Conservation (phyloP, 441 rosid species). For the Gossypium schwendimanii region DNA sequence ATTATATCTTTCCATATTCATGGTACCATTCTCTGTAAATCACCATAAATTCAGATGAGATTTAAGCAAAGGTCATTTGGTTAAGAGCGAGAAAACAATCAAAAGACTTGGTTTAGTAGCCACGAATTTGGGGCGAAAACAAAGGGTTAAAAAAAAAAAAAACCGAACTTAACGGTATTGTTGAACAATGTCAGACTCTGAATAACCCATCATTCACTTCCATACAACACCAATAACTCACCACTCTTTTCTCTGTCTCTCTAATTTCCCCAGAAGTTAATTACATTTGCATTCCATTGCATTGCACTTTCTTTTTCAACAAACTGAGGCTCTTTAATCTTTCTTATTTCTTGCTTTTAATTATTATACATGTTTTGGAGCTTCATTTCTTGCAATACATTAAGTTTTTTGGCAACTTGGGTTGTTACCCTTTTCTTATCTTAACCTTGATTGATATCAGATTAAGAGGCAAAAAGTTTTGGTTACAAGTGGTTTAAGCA, state of each 20-base stretch:
- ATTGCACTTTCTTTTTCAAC: constrained; percentile 6
- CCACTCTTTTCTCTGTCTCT: constrained; percentile 12
- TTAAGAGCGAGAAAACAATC: background rate
- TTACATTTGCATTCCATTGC: background rate
- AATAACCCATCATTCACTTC: constrained; percentile 19
- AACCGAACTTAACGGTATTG: constrained; percentile 50
- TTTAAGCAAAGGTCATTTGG: background rate
- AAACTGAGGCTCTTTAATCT: constrained; percentile 8
- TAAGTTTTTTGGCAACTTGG: background rate
- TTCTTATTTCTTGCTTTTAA: background rate
- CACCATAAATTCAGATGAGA: background rate
- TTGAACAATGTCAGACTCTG: constrained; percentile 42
- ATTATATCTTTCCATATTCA: too few species aligned
- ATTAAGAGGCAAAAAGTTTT: background rate
- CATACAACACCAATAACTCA: constrained; percentile 14
- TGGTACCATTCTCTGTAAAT: background rate
- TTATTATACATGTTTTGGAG: background rate
- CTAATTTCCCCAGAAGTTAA: background rate
- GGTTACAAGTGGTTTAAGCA: background rate
- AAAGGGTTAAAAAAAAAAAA: constrained; percentile 23
- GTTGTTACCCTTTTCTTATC: background rate
- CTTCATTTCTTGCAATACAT: constrained; percentile 7
- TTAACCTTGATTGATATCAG: background rate
- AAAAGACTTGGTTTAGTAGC: constrained; percentile 37
- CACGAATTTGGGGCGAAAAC: constrained; percentile 37